Conservation (phyloP, 495 filamentous ascomycete species). For the Podospora tetraspora region DNA sequence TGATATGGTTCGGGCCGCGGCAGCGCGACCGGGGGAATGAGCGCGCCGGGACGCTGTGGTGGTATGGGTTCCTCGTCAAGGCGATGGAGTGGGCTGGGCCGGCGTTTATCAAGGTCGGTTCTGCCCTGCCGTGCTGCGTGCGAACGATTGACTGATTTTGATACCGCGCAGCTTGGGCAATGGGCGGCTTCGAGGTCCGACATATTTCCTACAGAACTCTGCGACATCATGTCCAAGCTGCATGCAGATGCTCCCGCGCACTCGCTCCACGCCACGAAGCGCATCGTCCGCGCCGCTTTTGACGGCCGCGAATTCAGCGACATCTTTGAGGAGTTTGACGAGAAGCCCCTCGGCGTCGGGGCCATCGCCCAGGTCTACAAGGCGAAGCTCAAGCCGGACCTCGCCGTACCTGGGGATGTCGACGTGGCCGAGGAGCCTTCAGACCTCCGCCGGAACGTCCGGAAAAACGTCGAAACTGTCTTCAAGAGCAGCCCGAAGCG, state of each 20-base stretch:
- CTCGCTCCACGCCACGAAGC: slow-evolving; percentile 72
- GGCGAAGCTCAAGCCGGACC: slow-evolving; percentile 79
- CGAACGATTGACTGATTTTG: not conserved
- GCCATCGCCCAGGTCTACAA: slow-evolving; percentile 98
- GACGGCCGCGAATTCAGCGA: slow-evolving; percentile 72
- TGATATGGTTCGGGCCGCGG: slow-evolving; percentile 69
- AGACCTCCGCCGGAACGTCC: slow-evolving; percentile 61
- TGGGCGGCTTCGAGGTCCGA: slow-evolving; percentile 97
- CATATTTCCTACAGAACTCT: slow-evolving; percentile 94
- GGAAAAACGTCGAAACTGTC: slow-evolving; percentile 76
- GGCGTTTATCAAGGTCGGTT: slow-evolving; percentile 89
- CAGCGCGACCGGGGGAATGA: slow-evolving; percentile 59
- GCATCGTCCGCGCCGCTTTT: slow-evolving; percentile 75
- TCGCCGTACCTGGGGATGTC: slow-evolving; percentile 58
- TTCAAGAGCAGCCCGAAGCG: slow-evolving; percentile 79
- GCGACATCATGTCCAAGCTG: slow-evolving; percentile 86
- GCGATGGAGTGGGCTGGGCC: slow-evolving; percentile 93
- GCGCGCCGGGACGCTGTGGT: slow-evolving; percentile 80
- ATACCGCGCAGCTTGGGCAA: slow-evolving; percentile 74
- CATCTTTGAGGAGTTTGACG: slow-evolving; percentile 96
- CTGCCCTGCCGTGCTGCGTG: not conserved
- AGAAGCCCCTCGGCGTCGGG: slow-evolving; percentile 85
- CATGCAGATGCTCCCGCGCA: slow-evolving; percentile 94
- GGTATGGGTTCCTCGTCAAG: slow-evolving; percentile 84
- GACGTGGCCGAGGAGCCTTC: slow-evolving; percentile 46